Evolutionary conservation across 2,329 filamentous ascomycete genomes (phyloP), one percentile per base, ranked within the genome.

Genomic region (Huntiella decipiens): DNA sequence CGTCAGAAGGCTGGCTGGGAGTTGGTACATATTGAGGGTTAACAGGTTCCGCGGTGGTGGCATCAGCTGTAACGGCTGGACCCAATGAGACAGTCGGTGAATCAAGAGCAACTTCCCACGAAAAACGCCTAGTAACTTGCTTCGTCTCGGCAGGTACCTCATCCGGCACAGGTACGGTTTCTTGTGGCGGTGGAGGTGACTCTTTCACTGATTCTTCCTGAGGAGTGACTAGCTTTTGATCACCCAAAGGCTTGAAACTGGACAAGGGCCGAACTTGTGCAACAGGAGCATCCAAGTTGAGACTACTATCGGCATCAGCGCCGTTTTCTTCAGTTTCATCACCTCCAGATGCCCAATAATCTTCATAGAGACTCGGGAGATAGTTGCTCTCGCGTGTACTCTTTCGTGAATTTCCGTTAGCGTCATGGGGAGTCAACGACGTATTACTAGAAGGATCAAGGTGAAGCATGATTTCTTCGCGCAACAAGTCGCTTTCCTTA

Each of bases 391-490:
- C 74, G 36, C 73, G 54, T 2, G 51, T 44, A 39, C 47, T 52
- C 43, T 48, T 36, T 8, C 44, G 38, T 11, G 41, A 22, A 5
- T 38, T 32, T n/a, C 8, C 39, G 10, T n/a, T 13, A 8, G 43
- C 28, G 16, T 40, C 22, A 16, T 17, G 28, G n/a, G 38, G 11
- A 5, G 10, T n/a, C 8, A 38, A 4, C 1, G 28, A 10, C n/a
- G 28, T 39, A 36, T 13, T 36, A 17, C 34, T 46, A 13, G 43
- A 46, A 0, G 77, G 70, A 46, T 68, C 77, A 2, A 87, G 63
- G 37, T 75, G 81, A 48, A 73, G 74, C 45, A 84, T 74, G 46
- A 87, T 87, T 54, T 87, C 82, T 49, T 83, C 78, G 22, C 76
- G 70, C 40, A 87, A 58, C 47, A 72, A 67, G 52, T 87, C 82